These are phyloP conservation scores for Termitomyces sp. DNA, from an alignment of 768 basidiomycete species.

Conservation along the genomic window DNA sequence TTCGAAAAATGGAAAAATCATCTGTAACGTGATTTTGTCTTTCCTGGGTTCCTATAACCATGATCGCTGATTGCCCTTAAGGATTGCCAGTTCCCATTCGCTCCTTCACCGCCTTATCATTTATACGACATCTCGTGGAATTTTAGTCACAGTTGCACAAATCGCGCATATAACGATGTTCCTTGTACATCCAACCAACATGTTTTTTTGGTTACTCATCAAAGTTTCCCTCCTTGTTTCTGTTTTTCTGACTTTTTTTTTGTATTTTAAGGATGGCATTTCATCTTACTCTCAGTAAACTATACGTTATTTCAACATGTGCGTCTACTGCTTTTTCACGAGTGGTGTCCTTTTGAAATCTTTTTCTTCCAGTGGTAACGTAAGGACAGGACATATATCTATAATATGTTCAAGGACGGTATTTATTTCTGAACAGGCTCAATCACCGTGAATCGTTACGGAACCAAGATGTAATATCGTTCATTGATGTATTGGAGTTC, in stretches of 20 bases:
- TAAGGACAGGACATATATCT: not conserved
- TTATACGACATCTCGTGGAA: slow-evolving; percentile 7
- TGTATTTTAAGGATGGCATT: not conserved
- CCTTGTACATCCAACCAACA: not conserved
- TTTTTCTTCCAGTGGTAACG: not conserved
- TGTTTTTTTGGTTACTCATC: not conserved
- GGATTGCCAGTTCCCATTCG: not conserved
- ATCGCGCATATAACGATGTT: slow-evolving; percentile 10
- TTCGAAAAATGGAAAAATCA: not conserved
- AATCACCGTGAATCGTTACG: not conserved
- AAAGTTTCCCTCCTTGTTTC: not conserved
- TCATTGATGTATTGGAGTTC: not conserved
- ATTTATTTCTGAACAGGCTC: not conserved
- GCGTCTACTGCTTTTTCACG: not conserved
- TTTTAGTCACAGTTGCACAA: slow-evolving; percentile 2
- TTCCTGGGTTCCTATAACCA: too few relatives aligned
- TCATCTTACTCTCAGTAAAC: slow-evolving; percentile 4
- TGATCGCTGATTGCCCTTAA: not conserved
- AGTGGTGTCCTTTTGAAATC: not conserved
- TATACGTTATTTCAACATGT: slow-evolving; percentile 11
- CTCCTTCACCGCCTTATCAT: slow-evolving; percentile 7
- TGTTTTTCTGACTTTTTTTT: not conserved
- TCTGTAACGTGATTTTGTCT: not conserved
- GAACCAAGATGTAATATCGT: not conserved
- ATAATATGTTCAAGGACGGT: not conserved